These are phyloP conservation scores for Dacryopinax spathularia DNA, from an alignment of 768 basidiomycete species.

Conservation along the genomic window DNA sequence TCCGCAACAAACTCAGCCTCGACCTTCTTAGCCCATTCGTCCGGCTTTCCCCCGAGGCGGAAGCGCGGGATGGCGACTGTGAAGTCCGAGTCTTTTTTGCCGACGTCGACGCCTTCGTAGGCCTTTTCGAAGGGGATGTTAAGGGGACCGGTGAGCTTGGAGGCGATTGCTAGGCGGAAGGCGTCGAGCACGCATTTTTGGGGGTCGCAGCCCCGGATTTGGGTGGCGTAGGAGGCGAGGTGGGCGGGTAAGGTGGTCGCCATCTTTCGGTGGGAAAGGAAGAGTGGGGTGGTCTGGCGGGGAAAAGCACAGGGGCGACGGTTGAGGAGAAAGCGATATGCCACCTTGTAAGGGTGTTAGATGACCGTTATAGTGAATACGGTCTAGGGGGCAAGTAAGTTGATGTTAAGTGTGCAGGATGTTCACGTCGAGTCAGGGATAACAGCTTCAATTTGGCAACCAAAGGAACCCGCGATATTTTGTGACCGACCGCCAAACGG, in stretches of 20 bases:
- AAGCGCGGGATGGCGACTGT: constrained; percentile 86
- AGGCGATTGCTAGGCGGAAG: constrained; percentile 70
- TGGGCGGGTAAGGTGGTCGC: not conserved
- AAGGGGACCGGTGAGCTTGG: constrained; percentile 29
- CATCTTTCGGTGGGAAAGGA: not conserved
- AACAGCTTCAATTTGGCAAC: too few species aligned
- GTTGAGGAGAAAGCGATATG: not conserved
- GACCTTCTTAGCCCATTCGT: constrained; percentile 61
- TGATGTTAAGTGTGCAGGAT: too few species aligned
- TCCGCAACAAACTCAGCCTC: constrained; percentile 78
- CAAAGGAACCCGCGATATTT: too few species aligned
- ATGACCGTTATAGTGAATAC: too few species aligned
- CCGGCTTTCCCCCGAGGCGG: constrained; percentile 66
- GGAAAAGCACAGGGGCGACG: too few species aligned
- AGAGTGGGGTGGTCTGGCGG: not conserved
- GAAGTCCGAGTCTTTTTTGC: constrained; percentile 89
- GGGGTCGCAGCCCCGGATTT: constrained; percentile 38
- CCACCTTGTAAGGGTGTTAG: too few species aligned
- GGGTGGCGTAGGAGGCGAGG: not conserved
- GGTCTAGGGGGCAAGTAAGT: too few species aligned
- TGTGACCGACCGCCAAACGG: too few species aligned
- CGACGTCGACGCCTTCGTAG: constrained; percentile 73
- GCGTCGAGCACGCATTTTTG: constrained; percentile 53
- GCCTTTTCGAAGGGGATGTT: constrained; percentile 62
- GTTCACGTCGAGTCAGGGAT: not conserved